Conservation (phyloP, 768 basidiomycete genomes). For the Naganishia vishniacii region DNA sequence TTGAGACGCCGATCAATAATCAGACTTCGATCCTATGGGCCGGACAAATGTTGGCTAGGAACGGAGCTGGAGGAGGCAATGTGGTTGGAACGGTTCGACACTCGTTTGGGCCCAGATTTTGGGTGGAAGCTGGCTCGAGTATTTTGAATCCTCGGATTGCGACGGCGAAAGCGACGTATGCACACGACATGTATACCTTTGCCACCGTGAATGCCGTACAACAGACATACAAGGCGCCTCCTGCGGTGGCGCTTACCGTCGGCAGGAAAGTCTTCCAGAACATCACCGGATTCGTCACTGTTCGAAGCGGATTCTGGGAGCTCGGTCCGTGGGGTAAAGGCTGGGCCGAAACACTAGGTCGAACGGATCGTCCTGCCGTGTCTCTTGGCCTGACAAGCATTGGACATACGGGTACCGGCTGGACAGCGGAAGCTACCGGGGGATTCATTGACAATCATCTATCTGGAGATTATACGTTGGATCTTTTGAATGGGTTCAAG, state of each 20-base stretch:
- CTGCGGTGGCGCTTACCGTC: constrained; percentile 43
- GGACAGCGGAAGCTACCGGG: constrained; percentile 44
- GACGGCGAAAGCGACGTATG: constrained; percentile 40
- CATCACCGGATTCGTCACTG: constrained; percentile 48
- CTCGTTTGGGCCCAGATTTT: constrained; percentile 64
- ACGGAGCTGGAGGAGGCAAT: constrained; percentile 50
- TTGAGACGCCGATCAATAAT: constrained; percentile 47
- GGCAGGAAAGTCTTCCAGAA: constrained; percentile 45
- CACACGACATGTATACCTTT: constrained; percentile 42
- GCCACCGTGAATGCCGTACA: constrained; percentile 42
- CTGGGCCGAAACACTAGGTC: constrained; percentile 27
- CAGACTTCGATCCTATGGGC: constrained; percentile 42
- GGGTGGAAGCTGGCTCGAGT: constrained; percentile 47
- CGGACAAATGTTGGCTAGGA: constrained; percentile 45
- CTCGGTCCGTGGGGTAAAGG: constrained; percentile 46
- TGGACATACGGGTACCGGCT: constrained; percentile 38
- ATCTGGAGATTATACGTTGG: constrained; percentile 39
- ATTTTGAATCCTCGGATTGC: constrained; percentile 38
- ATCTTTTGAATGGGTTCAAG: constrained; percentile 43
- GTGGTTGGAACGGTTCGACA: constrained; percentile 68
- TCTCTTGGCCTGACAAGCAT: constrained; percentile 43
- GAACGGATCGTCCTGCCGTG: constrained; percentile 34
- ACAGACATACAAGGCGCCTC: constrained; percentile 41
- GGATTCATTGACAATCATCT: constrained; percentile 38
- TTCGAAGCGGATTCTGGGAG: constrained; percentile 44